Evolutionary conservation across 345 rosid genomes (phyloP), one percentile per base, ranked within the genome.

Genomic region (Eucalyptus curtisii): DNA sequence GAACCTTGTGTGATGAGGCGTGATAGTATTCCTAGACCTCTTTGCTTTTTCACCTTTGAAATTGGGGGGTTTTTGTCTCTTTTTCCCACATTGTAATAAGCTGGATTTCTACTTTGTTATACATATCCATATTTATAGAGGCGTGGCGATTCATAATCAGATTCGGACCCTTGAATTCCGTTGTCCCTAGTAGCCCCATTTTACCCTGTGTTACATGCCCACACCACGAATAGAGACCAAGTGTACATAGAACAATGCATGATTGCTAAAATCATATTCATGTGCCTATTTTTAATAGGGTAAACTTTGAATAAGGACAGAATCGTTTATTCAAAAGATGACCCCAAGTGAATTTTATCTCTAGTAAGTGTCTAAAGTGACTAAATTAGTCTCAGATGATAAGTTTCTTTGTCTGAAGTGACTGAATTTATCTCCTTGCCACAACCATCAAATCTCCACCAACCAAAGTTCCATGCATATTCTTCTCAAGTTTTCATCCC

Each of bases 1-100:
- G n/a, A n/a, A n/a, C n/a, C n/a, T 88, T 94, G 99, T 91, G 99
- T 87, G 98, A 95, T 96, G 98, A 90, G 87, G 88, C 82, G 61
- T 89, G 85, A 88, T 80, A 49, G 88, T 49, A n/a, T 30, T 22
- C 53, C 76, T 45, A 82, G 91, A 89, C 79, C 66, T 87, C 53
- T 52, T 86, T 71, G 27, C 82, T 37, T 71, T 71, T 71, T 10
- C 25, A 71, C 82, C 27, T 71, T 71, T 37, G 22, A 68, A 68
- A 61, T 61, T 71, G 42, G 81, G 33, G 12, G 25, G 3, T 71
- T 71, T 71, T 37, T 71, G 44, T 71, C 44, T 37, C 20, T 88
- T 90, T 87, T 71, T 42, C 88, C 87, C 87, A 30, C 82, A 85
- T 87, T 86, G 86, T 91, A 76, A 52, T 87, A 81, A 85, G 45